These are phyloP conservation scores for Trametes coccinea DNA, from an alignment of 768 basidiomycete genomes.

Conservation along the genomic window DNA sequence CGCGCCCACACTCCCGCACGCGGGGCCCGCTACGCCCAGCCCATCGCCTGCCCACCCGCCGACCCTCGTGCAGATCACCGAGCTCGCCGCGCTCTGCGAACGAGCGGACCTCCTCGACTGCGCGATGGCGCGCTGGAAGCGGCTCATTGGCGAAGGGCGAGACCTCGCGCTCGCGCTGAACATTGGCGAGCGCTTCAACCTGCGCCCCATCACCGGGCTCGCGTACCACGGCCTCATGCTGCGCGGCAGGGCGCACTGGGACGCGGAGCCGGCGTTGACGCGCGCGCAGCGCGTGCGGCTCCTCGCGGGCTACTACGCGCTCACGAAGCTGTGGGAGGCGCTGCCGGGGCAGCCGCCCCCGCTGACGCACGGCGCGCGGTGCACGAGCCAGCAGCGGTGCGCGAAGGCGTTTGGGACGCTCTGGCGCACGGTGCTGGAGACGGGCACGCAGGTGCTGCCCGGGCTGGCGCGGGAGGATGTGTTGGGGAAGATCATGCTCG, in stretches of 20 bases:
- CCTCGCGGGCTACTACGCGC: conserved; percentile 52
- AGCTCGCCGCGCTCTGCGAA: conserved; percentile 53
- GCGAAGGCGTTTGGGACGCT: conserved; percentile 45
- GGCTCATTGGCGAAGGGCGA: conserved; percentile 45
- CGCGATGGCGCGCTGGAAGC: conserved; percentile 47
- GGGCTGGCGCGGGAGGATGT: conserved; percentile 45
- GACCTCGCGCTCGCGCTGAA: conserved; percentile 47
- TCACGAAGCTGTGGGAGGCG: conserved; percentile 46
- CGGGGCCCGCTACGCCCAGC: conserved; percentile 4
- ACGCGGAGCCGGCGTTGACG: conserved; percentile 44
- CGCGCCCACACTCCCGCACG: conserved; percentile 25
- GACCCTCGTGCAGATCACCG: conserved; percentile 49
- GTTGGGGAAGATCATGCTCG: conserved; percentile 46
- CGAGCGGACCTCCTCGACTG: conserved; percentile 45
- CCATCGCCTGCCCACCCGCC: conserved; percentile 22
- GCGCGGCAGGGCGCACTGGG: conserved; percentile 51
- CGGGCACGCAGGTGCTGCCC: conserved; percentile 39
- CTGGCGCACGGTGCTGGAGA: conserved; percentile 47
- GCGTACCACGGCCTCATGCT: conserved; percentile 56
- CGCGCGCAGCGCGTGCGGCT: conserved; percentile 53
- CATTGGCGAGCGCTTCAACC: conserved; percentile 48
- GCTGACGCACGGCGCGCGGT: conserved; percentile 44
- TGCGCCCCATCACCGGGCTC: conserved; percentile 47
- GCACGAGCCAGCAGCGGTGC: conserved; percentile 44
- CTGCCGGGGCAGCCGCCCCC: conserved; percentile 44